These are phyloP conservation scores for Calonectria crousiana DNA, from an alignment of 2,329 filamentous ascomycete species.

Conservation along the genomic window DNA sequence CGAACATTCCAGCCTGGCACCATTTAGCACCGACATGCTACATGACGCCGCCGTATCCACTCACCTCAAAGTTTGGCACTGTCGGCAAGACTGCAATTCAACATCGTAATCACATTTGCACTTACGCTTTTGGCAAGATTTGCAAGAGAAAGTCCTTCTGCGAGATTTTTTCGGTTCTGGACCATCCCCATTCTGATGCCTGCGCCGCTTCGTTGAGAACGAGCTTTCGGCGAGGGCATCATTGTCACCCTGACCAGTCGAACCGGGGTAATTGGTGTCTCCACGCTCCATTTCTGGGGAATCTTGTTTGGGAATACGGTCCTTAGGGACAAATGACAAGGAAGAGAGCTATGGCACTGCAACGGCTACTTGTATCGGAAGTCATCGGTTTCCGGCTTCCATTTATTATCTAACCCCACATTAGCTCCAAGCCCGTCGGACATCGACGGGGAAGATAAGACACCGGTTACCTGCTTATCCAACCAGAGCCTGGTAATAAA, in stretches of 20 bases:
- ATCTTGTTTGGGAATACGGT: not conserved
- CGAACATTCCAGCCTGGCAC: not conserved
- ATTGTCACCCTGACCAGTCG: not conserved
- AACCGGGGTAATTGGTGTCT: not conserved
- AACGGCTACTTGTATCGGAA: not conserved
- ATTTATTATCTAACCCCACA: not conserved
- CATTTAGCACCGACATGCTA: not conserved
- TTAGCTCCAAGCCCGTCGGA: not conserved
- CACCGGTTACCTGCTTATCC: not conserved
- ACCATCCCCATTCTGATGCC: not conserved
- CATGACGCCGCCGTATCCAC: not conserved
- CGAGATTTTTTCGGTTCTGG: not conserved
- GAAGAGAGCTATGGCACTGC: not conserved
- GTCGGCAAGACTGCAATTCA: not conserved
- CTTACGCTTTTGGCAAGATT: constrained; percentile 9
- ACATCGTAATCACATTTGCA: constrained; percentile 14
- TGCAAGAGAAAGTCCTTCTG: constrained; percentile 5
- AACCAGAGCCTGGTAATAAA: not conserved
- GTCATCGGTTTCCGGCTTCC: not conserved
- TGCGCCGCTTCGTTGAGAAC: not conserved
- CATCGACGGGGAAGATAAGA: not conserved
- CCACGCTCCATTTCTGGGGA: not conserved
- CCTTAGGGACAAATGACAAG: not conserved
- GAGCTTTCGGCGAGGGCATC: not conserved
- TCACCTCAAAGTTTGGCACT: constrained; percentile 3